These are phyloP conservation scores for Skeletonema potamos DNA, from an alignment of 108 stramenopile species.

Conservation along the genomic window DNA sequence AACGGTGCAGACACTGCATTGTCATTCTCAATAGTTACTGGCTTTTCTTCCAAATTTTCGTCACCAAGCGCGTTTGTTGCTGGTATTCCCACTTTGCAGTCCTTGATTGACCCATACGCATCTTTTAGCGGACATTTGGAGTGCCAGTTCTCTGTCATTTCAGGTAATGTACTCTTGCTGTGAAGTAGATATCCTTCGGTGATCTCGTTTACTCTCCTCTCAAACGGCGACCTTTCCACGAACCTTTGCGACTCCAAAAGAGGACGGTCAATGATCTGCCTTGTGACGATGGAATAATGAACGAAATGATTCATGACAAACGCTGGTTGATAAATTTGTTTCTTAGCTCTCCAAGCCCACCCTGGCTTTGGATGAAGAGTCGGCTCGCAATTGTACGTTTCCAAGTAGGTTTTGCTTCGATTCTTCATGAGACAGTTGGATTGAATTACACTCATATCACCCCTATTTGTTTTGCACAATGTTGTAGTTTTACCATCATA, in stretches of 20 bases:
- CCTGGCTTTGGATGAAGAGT: conserved; percentile 39
- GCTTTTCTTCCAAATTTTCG: background rate
- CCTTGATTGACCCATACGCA: background rate
- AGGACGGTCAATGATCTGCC: conserved; percentile 22
- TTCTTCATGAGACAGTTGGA: conserved; percentile 36
- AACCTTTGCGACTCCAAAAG: conserved; percentile 3
- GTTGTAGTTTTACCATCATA: conserved; percentile 14
- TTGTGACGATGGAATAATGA: conserved; percentile 33
- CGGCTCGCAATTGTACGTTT: conserved; percentile 45
- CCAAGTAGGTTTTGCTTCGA: conserved; percentile 28
- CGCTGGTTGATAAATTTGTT: conserved; percentile 38
- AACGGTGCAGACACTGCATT: background rate
- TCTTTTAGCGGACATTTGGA: conserved; percentile 20
- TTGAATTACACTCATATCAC: background rate
- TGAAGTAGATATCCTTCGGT: conserved; percentile 39
- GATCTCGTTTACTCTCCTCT: conserved; percentile 39
- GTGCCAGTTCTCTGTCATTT: conserved; percentile 26
- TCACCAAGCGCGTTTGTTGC: conserved; percentile 5
- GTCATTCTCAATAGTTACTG: background rate
- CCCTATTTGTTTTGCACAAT: conserved; percentile 8
- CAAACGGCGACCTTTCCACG: conserved; percentile 22
- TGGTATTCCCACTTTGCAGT: conserved; percentile 37
- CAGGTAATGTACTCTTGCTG: conserved; percentile 33
- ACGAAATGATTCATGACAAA: conserved; percentile 45
- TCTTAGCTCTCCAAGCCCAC: conserved; percentile 42